Conservation (phyloP, 2,329 filamentous ascomycete genomes). For the Botrytis deweyae region DNA sequence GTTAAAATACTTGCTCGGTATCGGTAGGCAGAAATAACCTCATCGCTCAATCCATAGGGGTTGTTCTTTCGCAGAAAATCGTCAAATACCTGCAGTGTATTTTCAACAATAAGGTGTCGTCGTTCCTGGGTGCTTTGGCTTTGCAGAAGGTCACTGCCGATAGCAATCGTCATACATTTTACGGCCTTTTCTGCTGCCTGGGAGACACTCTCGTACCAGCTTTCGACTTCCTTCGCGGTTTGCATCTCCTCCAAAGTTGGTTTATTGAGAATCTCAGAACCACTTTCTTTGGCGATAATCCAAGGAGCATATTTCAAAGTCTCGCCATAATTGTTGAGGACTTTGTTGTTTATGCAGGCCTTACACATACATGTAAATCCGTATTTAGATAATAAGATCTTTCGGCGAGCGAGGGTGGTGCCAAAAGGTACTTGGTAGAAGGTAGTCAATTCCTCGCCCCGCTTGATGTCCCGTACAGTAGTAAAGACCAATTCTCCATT, state of each 20-base stretch:
- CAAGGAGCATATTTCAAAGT: background rate
- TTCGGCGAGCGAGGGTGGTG: background rate
- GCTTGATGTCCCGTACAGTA: background rate
- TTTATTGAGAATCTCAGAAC: background rate
- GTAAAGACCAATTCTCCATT: background rate
- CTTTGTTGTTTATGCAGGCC: background rate
- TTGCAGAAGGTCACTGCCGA: background rate
- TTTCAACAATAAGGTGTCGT: background rate
- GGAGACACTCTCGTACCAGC: background rate
- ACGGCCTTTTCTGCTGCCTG: background rate
- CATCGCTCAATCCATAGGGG: background rate
- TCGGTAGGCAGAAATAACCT: background rate
- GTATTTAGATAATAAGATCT: background rate
- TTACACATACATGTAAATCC: background rate
- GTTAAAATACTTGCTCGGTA: background rate
- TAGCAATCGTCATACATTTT: background rate
- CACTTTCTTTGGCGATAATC: background rate
- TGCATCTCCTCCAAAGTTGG: background rate
- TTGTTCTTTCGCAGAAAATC: background rate
- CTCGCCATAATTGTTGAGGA: fast-evolving
- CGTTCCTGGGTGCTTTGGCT: background rate
- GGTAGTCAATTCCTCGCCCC: background rate
- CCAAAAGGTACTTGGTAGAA: background rate
- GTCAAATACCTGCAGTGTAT: background rate
- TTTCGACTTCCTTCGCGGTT: background rate